phyloP scores from a whole-genome alignment of 441 rosid species.

The California macrophylla region DNA sequence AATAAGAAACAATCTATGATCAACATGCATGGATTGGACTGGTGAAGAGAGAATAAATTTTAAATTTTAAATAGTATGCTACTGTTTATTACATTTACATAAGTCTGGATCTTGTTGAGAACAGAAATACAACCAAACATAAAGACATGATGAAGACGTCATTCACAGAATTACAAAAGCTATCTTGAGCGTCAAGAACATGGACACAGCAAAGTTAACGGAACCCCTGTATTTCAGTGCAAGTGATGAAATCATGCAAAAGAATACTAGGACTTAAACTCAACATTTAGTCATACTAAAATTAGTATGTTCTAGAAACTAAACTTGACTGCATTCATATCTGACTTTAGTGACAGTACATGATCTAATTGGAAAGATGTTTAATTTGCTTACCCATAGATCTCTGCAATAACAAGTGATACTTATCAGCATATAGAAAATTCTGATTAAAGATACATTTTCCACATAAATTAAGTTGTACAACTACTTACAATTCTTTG shows the following conservation, averaged over 20 bases:
- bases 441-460: too few relatives aligned
- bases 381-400: too few relatives aligned
- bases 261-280: too few relatives aligned
- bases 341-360: neutral
- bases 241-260: too few relatives aligned
- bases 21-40: conserved; percentile 10
- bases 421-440: too few relatives aligned
- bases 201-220: neutral
- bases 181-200: neutral
- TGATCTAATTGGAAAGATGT: neutral
- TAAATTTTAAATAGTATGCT: neutral
- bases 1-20: conserved; percentile 17
- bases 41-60: neutral
- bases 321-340: too few relatives aligned
- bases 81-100: neutral
- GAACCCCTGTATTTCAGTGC: neutral
- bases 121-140: neutral
- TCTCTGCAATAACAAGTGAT: too few relatives aligned
- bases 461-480: too few relatives aligned
- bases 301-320: too few relatives aligned
- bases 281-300: too few relatives aligned
- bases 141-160: neutral
- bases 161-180: neutral
- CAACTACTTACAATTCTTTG: too few relatives aligned
- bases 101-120: neutral